Evolutionary conservation across 345 rosid genomes (phyloP).

Genomic region (Eucalyptus cloeziana): DNA sequence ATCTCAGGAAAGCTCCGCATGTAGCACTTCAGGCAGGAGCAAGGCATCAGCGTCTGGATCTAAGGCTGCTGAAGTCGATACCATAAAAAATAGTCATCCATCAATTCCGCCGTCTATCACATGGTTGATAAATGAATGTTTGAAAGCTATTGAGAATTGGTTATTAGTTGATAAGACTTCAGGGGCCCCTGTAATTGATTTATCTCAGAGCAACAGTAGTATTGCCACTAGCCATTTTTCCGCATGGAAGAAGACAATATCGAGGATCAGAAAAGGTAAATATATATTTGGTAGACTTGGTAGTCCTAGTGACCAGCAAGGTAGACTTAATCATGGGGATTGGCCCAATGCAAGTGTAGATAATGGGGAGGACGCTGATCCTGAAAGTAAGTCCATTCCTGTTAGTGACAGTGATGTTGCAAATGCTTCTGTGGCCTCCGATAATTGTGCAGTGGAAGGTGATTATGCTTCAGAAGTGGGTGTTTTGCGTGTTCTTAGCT

Average conservation of each 20-base stretch:
- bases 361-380: slow-evolving; percentile 12
- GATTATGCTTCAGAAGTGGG: slow-evolving; percentile 16
- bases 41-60: slow-evolving; percentile 18
- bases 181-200: slow-evolving; percentile 12
- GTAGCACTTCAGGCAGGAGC: slow-evolving; percentile 37
- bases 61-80: slow-evolving; percentile 20
- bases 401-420: slow-evolving; percentile 11
- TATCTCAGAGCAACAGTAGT: slow-evolving; percentile 18
- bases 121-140: slow-evolving; percentile 61
- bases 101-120: slow-evolving; percentile 43
- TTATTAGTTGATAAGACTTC: slow-evolving; percentile 38
- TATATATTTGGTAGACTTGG: slow-evolving; percentile 36
- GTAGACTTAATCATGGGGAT: slow-evolving; percentile 12
- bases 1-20: slow-evolving; percentile 63
- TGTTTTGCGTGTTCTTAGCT: slow-evolving; percentile 26
- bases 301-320: slow-evolving; percentile 32
- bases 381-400: slow-evolving; percentile 10
- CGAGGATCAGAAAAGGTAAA: slow-evolving; percentile 44
- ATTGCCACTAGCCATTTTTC: slow-evolving; percentile 25
- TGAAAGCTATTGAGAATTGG: slow-evolving; percentile 63
- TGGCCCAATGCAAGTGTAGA: slow-evolving; percentile 17
- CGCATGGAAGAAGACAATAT: slow-evolving; percentile 43
- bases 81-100: slow-evolving; percentile 7
- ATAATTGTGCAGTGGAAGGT: slow-evolving; percentile 19
- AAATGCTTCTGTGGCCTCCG: slow-evolving; percentile 13